A percentile compares a stretch with the other conserved stretches of the same genome.
Evolutionary conservation across 1,284 basidiomycete genomes (phyloP).

Genomic region (Cryptococcus sp.): DNA sequence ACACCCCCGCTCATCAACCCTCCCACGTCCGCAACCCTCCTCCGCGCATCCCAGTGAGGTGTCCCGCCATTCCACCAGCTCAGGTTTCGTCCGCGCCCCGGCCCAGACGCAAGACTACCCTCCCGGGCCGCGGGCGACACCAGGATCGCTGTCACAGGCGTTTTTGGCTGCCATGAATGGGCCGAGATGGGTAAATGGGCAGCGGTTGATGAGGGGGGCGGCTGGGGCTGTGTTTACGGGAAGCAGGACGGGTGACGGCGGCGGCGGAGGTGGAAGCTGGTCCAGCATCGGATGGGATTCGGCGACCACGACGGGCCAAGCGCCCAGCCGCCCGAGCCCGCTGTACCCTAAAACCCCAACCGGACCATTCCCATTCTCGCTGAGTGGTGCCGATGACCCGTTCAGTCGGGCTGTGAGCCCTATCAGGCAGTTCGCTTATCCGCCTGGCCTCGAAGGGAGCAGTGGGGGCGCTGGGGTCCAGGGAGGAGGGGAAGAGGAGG

Average conservation of each 20-base stretch:
- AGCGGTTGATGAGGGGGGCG: constrained; percentile 9
- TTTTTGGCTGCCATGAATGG: constrained; percentile 20
- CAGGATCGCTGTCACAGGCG: constrained; percentile 8
- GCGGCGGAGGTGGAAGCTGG: neutral
- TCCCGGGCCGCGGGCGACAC: too few relatives aligned
- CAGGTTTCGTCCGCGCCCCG: neutral
- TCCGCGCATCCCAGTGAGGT: too few relatives aligned
- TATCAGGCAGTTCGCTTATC: constrained; percentile 13
- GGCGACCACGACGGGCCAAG: too few relatives aligned
- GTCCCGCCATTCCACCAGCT: neutral
- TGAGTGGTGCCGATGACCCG: constrained; percentile 21
- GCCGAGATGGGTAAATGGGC: constrained; percentile 33
- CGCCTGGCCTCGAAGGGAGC: too few relatives aligned
- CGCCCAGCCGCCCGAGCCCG: constrained; percentile 2
- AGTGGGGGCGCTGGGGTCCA: neutral
- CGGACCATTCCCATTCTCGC: constrained; percentile 21
- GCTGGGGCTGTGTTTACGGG: neutral
- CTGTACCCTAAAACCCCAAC: constrained; percentile 19
- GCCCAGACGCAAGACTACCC: neutral
- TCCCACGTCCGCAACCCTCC: too few relatives aligned
- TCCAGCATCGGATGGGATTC: neutral
- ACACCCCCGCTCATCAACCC: too few relatives aligned
- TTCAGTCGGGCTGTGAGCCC: constrained; percentile 37
- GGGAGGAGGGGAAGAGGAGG: neutral
- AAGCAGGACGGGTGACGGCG: neutral